Evolutionary conservation across 768 basidiomycete species (phyloP).

Genomic region (Tricholoma saponaceum): DNA sequence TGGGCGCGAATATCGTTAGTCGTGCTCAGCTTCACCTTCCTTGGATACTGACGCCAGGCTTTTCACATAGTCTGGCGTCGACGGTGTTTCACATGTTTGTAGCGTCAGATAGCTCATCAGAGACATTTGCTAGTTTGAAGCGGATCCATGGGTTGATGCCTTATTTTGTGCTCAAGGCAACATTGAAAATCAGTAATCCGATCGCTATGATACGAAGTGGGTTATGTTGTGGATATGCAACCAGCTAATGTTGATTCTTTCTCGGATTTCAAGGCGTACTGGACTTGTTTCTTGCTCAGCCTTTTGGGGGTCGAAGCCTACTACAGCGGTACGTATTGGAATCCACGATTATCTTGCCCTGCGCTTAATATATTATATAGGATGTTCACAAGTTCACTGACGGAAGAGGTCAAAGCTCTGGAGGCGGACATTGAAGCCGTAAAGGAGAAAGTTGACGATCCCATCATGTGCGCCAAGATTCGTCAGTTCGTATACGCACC

Average conservation of each 20-base stretch:
- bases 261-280: slow-evolving; percentile 51
- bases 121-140: slow-evolving; percentile 84
- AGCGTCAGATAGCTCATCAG: slow-evolving; percentile 89
- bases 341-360: background rate
- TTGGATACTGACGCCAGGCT: slow-evolving; percentile 1
- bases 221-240: slow-evolving; percentile 13
- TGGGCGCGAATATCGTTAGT: slow-evolving; percentile 97
- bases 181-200: slow-evolving; percentile 91
- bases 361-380: slow-evolving; percentile 31
- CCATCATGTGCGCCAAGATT: slow-evolving; percentile 84
- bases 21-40: background rate
- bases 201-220: slow-evolving; percentile 91
- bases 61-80: slow-evolving; percentile 71
- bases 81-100: slow-evolving; percentile 95
- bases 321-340: slow-evolving; percentile 65
- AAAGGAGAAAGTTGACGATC: slow-evolving; percentile 85
- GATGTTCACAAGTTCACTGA: slow-evolving; percentile 92
- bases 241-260: background rate
- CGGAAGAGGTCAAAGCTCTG: slow-evolving; percentile 82
- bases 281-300: slow-evolving; percentile 94
- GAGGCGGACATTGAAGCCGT: slow-evolving; percentile 88
- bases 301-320: slow-evolving; percentile 90
- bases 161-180: slow-evolving; percentile 92
- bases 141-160: slow-evolving; percentile 96
- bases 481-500: slow-evolving; percentile 83